A percentile compares a stretch with the other conserved stretches of the same genome.
phyloP scores from a whole-genome alignment of 441 rosid species.

The Arabidopsis hybrid region DNA sequence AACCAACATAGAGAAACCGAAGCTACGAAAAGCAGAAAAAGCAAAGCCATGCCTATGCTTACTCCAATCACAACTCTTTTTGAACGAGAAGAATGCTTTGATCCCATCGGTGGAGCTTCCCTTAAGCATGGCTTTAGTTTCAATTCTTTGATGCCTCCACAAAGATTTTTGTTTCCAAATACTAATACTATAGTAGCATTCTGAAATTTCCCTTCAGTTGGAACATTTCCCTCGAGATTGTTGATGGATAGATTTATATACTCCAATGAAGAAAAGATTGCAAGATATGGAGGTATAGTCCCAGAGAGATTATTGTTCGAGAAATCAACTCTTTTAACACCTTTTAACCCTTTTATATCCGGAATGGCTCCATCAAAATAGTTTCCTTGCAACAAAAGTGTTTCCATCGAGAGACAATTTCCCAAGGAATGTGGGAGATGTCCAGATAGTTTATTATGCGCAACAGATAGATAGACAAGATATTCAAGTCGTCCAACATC shows the following conservation, averaged over 20 bases:
- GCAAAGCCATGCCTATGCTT: not conserved
- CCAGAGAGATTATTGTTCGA: constrained; percentile 21
- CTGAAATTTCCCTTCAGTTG: constrained; percentile 5
- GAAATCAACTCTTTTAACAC: constrained; percentile 11
- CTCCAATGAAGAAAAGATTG: not conserved
- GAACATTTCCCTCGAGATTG: constrained; percentile 5
- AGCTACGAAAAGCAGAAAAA: not conserved
- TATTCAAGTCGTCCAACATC: not conserved
- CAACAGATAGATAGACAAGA: not conserved
- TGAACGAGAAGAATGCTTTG: not conserved
- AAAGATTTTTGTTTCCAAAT: constrained; percentile 5
- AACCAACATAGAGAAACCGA: not conserved
- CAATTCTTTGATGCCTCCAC: constrained; percentile 15
- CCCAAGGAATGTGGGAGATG: constrained; percentile 4
- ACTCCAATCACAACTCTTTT: not conserved
- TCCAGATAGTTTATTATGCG: not conserved
- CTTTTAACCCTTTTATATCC: not conserved
- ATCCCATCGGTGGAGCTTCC: not conserved
- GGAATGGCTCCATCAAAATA: constrained; percentile 34
- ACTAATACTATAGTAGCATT: constrained; percentile 9
- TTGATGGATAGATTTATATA: constrained; percentile 1
- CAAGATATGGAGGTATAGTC: constrained; percentile 3
- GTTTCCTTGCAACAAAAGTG: not conserved
- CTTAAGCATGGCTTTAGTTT: not conserved
- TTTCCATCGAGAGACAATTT: not conserved